Evolutionary conservation across 345 rosid species (phyloP), one percentile per base, ranked within the genome.

Genomic region (Euphorbia tirucalli): DNA sequence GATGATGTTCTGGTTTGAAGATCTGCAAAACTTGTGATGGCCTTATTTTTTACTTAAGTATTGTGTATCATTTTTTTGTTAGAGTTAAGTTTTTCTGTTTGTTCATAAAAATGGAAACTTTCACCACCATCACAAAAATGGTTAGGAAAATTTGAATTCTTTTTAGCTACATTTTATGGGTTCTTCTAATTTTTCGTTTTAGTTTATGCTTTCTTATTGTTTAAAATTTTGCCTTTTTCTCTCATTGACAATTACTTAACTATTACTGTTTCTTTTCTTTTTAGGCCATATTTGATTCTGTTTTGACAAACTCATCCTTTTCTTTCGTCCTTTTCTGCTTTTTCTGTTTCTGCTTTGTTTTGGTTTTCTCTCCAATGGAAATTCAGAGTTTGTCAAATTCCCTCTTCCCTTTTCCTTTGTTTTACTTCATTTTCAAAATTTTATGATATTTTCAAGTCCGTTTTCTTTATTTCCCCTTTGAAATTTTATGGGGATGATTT

Each of bases 261-360:
- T n/a, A n/a, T n/a, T n/a, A n/a, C n/a, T n/a, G n/a, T n/a, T n/a
- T n/a, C n/a, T n/a, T n/a, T n/a, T n/a, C n/a, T n/a, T n/a, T n/a
- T 73, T 44, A 22, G 60, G 44, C 54, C 44, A 61, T 68, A 16
- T 74, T 73, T 75, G 77, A 62, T 80, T 73, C 71, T 80, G 68
- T 77, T 70, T 79, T 78, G 84, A 83, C 83, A 77, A 79, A 75
- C 74, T 73, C 77, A 71, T 77, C 50, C 82, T 72, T 80, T 78
- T 76, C 71, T n/a, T n/a, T n/a, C n/a, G n/a, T n/a, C n/a, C n/a
- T n/a, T n/a, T n/a, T n/a, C 74, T 71, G 78, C 39, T 35, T 82
- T 88, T 82, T 75, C 67, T 69, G 71, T 72, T 73, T 64, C 74
- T 83, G 78, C 82, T 78, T 82, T 77, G 48, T n/a, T 72, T 66